Base-by-base conservation (phyloP, 2,329 filamentous ascomycete genomes). In the Raffaelea albimanens region DNA sequence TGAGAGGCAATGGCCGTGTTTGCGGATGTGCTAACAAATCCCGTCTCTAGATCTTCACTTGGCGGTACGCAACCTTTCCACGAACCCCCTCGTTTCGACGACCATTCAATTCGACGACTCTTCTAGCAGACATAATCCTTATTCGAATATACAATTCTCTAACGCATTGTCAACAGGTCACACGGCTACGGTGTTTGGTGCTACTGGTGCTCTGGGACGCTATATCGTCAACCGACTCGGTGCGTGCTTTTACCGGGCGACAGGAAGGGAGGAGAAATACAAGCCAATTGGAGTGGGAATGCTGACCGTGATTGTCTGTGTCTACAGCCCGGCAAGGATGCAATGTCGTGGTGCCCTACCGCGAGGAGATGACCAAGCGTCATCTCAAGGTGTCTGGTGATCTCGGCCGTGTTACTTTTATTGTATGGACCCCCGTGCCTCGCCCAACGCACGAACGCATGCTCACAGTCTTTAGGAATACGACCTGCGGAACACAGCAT, bases 221-320 rank as follows among this genome's bases (percentile, higher is more conserved):
- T 98, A 98, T 67, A 95, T 98, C 63, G 93, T 98, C 63, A 95
- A 96, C 71, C 80, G 88, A 66, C 77, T 98, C 63, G 89, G 89
- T 76, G 64, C 55, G 67, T 52, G 16, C 20, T 46, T 43, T 46
- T 25, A 16, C 42, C 25, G n/a, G n/a, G n/a, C n/a, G n/a, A n/a
- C n/a, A 21, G 25, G 18, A 13, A 21, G 13, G 13, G 5, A 40
- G 13, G 13, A n/a, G n/a, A n/a, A n/a, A n/a, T n/a, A n/a, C n/a
- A n/a, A n/a, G n/a, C n/a, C n/a, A n/a, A n/a, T 29, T 29, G 25
- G 25, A 29, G 13, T 13, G 7, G 25, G 13, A 29, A 29, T 29
- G 25, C 25, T 29, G 25, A 29, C 25, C 25, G 13, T 29, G 25
- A 13, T n/a, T 29, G 25, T 29, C 25, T 29, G 7, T 13, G 25